Evolutionary conservation across 1,284 basidiomycete species (phyloP).

Genomic region (Rhodotorula sp.): DNA sequence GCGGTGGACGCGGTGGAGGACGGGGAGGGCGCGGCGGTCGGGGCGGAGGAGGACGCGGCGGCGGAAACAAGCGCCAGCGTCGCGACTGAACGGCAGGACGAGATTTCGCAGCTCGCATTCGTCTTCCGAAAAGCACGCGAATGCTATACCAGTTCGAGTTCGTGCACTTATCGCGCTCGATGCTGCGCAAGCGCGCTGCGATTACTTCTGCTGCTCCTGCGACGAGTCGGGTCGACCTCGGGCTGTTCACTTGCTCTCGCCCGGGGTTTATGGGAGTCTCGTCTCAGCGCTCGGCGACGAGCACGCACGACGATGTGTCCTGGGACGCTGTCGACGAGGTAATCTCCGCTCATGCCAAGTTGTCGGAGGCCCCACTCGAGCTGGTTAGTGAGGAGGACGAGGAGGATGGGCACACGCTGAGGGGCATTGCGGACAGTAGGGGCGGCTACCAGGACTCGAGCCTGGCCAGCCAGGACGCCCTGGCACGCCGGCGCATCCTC

Average conservation of each 20-base stretch:
- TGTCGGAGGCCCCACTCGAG: neutral
- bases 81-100: constrained; percentile 17
- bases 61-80: constrained; percentile 36
- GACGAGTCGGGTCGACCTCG: too few relatives aligned
- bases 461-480: neutral
- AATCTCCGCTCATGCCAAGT: neutral
- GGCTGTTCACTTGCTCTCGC: neutral
- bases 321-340: constrained; percentile 9
- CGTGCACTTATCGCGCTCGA: neutral
- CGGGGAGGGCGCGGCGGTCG: constrained; percentile 42
- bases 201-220: too few relatives aligned
- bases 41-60: constrained; percentile 40
- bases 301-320: neutral
- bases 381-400: neutral
- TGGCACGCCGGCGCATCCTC: neutral
- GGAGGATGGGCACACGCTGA: neutral
- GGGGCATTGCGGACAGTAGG: too few relatives aligned
- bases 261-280: neutral
- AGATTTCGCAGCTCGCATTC: neutral
- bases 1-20: constrained; percentile 47
- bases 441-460: too few relatives aligned
- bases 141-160: neutral
- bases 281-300: neutral
- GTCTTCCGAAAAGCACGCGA: too few relatives aligned
- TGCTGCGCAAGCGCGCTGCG: too few relatives aligned